Percentiles rank a stretch among this genome's conserved stretches.
These are phyloP conservation scores for Mycena venus DNA, from an alignment of 768 basidiomycete genomes.

Conservation along the genomic window DNA sequence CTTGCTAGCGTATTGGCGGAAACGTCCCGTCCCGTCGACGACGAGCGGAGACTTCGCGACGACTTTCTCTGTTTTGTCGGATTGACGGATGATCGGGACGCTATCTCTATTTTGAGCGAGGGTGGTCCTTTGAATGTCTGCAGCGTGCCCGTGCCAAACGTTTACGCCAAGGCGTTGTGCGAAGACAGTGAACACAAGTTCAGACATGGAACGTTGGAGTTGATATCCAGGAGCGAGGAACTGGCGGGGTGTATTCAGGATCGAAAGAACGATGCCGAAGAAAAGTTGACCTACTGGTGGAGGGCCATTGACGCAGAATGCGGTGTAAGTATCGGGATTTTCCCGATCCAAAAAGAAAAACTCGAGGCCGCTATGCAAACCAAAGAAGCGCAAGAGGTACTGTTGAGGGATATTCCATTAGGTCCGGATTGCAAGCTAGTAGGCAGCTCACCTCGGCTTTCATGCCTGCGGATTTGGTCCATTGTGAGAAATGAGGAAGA, in stretches of 20 bases:
- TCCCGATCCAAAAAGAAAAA: constrained; percentile 30
- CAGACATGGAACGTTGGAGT: constrained; percentile 29
- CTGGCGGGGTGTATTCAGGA: too few species aligned
- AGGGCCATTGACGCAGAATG: constrained; percentile 29
- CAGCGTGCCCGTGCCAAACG: constrained; percentile 28
- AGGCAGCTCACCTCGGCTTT: not conserved
- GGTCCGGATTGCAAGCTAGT: not conserved
- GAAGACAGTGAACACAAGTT: constrained; percentile 28
- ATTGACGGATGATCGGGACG: constrained; percentile 15
- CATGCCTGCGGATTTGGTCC: constrained; percentile 29
- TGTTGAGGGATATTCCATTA: not conserved
- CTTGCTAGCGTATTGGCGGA: constrained; percentile 27
- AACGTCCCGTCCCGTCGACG: constrained; percentile 29
- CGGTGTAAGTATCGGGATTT: constrained; percentile 16
- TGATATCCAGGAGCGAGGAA: constrained; percentile 26
- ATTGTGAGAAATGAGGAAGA: constrained; percentile 25
- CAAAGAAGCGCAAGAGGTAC: constrained; percentile 28
- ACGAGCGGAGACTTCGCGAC: constrained; percentile 23
- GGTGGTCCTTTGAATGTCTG: constrained; percentile 20
- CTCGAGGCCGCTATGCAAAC: constrained; percentile 22
- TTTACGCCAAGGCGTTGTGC: constrained; percentile 30
- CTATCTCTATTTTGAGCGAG: constrained; percentile 11
- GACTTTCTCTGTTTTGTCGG: constrained; percentile 5
- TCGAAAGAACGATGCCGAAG: too few species aligned
- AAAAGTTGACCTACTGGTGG: too few species aligned